Conservation (phyloP, 164 flowering plant species). For the Vitis labrusca region DNA sequence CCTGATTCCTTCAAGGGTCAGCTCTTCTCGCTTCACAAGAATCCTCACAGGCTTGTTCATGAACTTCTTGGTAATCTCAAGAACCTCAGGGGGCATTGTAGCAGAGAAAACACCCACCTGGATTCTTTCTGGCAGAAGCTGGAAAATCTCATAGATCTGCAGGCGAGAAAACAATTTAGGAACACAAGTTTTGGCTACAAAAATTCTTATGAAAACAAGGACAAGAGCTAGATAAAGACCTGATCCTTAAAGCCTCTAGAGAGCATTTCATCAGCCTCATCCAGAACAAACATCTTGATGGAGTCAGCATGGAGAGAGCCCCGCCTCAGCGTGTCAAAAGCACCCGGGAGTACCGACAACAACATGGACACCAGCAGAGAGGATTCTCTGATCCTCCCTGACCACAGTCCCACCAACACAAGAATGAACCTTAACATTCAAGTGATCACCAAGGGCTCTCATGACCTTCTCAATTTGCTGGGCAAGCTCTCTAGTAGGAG, state of each 20-base stretch:
- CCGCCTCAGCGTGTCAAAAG: slow-evolving; percentile 52
- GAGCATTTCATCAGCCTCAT: slow-evolving; percentile 63
- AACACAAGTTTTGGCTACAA: too few species aligned
- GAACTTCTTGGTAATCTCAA: slow-evolving; percentile 54
- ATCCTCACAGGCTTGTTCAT: slow-evolving; percentile 59
- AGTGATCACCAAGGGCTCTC: slow-evolving; percentile 54
- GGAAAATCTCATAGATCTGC: slow-evolving; percentile 52
- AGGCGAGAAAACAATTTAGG: too few species aligned
- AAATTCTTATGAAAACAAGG: neutral
- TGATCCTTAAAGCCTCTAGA: slow-evolving; percentile 57
- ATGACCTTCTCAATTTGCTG: slow-evolving; percentile 62
- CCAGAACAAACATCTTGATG: slow-evolving; percentile 48
- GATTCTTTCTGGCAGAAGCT: slow-evolving; percentile 38
- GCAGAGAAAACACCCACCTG: slow-evolving; percentile 61
- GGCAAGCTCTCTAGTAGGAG: slow-evolving; percentile 56
- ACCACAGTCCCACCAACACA: slow-evolving; percentile 60
- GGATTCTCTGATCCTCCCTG: slow-evolving; percentile 48
- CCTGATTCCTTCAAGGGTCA: slow-evolving; percentile 55
- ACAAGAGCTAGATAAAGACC: slow-evolving; percentile 16
- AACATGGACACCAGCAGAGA: slow-evolving; percentile 51
- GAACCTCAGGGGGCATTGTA: slow-evolving; percentile 54
- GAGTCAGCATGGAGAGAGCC: slow-evolving; percentile 41
- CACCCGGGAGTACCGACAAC: slow-evolving; percentile 58
- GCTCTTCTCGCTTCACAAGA: slow-evolving; percentile 55
- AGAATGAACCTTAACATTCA: slow-evolving; percentile 55